A percentile compares a stretch with the other conserved stretches of the same genome.
These are phyloP conservation scores for Arctium minus DNA, from an alignment of 129 eudicot species.

Conservation along the genomic window DNA sequence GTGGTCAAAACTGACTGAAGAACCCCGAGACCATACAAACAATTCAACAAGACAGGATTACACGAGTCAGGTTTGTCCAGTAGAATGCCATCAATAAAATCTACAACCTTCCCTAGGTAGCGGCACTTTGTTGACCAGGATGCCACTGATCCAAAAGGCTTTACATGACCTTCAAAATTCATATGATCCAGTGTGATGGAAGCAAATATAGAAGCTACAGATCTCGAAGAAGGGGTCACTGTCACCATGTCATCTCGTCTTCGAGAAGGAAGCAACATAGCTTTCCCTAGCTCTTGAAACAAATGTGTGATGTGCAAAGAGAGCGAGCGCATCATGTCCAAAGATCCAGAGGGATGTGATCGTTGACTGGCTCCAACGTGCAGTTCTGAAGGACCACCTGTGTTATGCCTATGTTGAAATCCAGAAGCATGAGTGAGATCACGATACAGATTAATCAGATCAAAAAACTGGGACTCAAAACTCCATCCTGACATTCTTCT, in stretches of 20 bases:
- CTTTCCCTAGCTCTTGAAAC: conserved; percentile 96
- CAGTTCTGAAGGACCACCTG: conserved; percentile 31
- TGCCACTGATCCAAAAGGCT: conserved; percentile 66
- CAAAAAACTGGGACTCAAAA: conserved; percentile 90
- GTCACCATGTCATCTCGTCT: conserved; percentile 79
- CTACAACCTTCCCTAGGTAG: conserved; percentile 82
- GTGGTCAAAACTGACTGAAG: conserved; percentile 82
- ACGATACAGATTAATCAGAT: conserved; percentile 69
- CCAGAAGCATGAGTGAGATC: conserved; percentile 79
- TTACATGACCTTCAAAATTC: conserved; percentile 72
- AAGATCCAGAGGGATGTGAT: conserved; percentile 37
- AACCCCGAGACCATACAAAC: conserved; percentile 82
- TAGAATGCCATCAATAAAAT: conserved; percentile 72
- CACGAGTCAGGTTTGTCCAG: conserved; percentile 84
- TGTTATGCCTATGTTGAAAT: conserved; percentile 44
- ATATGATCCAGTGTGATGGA: conserved; percentile 66
- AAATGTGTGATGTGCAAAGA: conserved; percentile 78
- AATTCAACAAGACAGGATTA: conserved; percentile 79
- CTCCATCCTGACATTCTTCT: conserved; percentile 96
- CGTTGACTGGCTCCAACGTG: conserved; percentile 49
- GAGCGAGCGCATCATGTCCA: conserved; percentile 78
- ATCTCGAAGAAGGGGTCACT: conserved; percentile 73
- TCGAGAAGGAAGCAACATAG: conserved; percentile 84
- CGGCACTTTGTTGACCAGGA: conserved; percentile 88
- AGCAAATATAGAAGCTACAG: conserved; percentile 83